phyloP scores from a whole-genome alignment of 305 asterid species.

The Plantago coronopus region DNA sequence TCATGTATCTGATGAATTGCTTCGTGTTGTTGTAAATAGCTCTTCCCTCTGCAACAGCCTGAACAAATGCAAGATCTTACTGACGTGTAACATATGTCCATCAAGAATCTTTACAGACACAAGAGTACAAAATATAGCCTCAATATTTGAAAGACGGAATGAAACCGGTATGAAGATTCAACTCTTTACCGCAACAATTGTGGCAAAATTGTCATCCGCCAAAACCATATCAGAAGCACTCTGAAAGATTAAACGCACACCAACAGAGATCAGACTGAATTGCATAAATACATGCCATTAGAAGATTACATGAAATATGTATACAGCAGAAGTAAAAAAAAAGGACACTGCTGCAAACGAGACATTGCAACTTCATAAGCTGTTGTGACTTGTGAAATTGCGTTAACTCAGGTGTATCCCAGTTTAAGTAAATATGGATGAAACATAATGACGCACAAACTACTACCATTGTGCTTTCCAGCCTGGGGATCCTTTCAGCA shows the following conservation, averaged over 20 bases:
- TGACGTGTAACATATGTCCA: conserved; percentile 16
- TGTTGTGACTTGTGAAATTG: no score
- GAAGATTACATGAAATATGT: conserved; percentile 6
- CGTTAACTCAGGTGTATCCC: conserved; percentile 9
- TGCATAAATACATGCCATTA: conserved; percentile 6
- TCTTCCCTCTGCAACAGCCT: conserved; percentile 99
- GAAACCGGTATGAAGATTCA: conserved; percentile 19
- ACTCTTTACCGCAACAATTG: conserved; percentile 92
- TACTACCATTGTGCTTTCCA: not conserved
- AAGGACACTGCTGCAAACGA: conserved; percentile 4
- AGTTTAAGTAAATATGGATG: conserved; percentile 18
- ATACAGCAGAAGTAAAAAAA: conserved; percentile 12
- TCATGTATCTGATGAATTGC: conserved; percentile 99
- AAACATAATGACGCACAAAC: conserved; percentile 11
- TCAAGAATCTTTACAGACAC: not conserved
- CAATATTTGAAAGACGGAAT: conserved; percentile 17
- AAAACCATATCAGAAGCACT: conserved; percentile 99
- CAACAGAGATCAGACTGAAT: conserved; percentile 14
- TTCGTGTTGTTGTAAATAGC: conserved; percentile 96
- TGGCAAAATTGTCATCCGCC: conserved; percentile 96
- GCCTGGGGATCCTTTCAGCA: no score
- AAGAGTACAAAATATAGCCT: not conserved
- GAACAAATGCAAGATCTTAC: conserved; percentile 24
- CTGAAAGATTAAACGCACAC: conserved; percentile 47
- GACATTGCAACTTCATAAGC: not conserved